phyloP scores from a whole-genome alignment of 2,329 filamentous ascomycete species.

The Huntiella abstrusa region DNA sequence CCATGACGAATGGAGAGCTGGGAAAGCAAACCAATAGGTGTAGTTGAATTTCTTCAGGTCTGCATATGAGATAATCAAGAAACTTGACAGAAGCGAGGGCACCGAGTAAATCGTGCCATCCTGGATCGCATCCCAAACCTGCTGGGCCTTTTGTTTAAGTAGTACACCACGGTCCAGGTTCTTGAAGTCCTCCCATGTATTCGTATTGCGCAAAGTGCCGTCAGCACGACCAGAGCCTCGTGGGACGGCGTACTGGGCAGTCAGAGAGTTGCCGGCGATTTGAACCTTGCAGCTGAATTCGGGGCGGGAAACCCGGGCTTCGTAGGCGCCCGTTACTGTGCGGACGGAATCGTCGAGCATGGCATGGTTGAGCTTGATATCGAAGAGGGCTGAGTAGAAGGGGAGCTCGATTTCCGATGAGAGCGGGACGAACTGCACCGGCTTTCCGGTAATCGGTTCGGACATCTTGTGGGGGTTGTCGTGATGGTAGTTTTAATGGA shows the following conservation, averaged over 20 bases:
- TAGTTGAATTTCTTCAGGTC: slow-evolving; percentile 96
- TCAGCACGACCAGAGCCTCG: slow-evolving; percentile 62
- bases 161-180: slow-evolving; percentile 42
- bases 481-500: background rate
- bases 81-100: slow-evolving; percentile 76
- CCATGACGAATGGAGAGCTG: slow-evolving; percentile 80
- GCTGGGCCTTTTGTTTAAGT: slow-evolving; percentile 13
- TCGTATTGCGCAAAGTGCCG: slow-evolving; percentile 88
- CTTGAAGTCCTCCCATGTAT: slow-evolving; percentile 86
- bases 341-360: slow-evolving; percentile 89
- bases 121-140: slow-evolving; percentile 96
- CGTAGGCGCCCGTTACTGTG: slow-evolving; percentile 71
- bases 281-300: slow-evolving; percentile 76
- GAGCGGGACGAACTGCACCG: slow-evolving; percentile 64
- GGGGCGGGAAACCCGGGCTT: slow-evolving; percentile 56
- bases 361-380: slow-evolving; percentile 89
- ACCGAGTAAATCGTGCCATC: slow-evolving; percentile 93
- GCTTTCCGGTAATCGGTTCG: slow-evolving; percentile 12
- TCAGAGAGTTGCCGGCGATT: slow-evolving; percentile 71
- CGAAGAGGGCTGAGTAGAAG: slow-evolving; percentile 85
- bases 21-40: slow-evolving; percentile 96
- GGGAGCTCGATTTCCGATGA: slow-evolving; percentile 85
- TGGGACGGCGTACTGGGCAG: slow-evolving; percentile 37
- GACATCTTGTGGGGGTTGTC: slow-evolving; percentile 4
- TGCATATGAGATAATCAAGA: slow-evolving; percentile 76